A percentile compares a stretch with the other conserved stretches of the same genome.
These are phyloP conservation scores for Solanum etuberosum DNA, from an alignment of 257 asterid genomes.

Conservation along the genomic window DNA sequence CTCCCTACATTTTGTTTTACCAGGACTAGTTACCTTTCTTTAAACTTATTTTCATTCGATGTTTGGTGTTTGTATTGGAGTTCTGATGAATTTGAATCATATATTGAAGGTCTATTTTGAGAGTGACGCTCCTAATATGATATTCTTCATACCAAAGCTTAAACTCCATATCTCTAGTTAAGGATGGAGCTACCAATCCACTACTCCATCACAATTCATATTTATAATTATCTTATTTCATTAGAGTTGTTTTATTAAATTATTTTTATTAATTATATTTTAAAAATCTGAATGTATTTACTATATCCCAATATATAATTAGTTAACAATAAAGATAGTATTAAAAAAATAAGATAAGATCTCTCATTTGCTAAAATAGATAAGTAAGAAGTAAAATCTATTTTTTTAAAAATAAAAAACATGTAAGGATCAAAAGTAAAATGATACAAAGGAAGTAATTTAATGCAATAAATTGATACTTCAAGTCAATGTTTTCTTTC, in stretches of 20 bases:
- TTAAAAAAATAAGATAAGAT: background rate
- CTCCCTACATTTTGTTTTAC: background rate
- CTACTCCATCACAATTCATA: background rate
- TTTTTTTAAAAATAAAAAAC: background rate
- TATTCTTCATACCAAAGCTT: too few species aligned
- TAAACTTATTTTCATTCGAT: fast-evolving
- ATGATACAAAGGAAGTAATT: background rate
- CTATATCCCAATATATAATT: background rate
- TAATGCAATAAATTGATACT: background rate
- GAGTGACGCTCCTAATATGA: background rate
- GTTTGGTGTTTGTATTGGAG: too few species aligned
- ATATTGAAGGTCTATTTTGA: fast-evolving
- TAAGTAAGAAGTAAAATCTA: background rate
- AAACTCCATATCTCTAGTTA: too few species aligned
- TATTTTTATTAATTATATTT: background rate
- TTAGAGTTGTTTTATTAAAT: background rate
- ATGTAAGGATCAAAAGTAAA: background rate
- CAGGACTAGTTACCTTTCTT: too few species aligned
- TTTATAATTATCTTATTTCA: background rate
- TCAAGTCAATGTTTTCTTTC: background rate
- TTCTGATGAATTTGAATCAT: fast-evolving
- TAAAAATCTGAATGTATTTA: background rate
- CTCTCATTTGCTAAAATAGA: background rate
- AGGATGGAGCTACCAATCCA: too few species aligned
- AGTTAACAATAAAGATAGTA: background rate